Evolutionary conservation across 345 rosid species (phyloP).

Genomic region (Syzygium oleosum): DNA sequence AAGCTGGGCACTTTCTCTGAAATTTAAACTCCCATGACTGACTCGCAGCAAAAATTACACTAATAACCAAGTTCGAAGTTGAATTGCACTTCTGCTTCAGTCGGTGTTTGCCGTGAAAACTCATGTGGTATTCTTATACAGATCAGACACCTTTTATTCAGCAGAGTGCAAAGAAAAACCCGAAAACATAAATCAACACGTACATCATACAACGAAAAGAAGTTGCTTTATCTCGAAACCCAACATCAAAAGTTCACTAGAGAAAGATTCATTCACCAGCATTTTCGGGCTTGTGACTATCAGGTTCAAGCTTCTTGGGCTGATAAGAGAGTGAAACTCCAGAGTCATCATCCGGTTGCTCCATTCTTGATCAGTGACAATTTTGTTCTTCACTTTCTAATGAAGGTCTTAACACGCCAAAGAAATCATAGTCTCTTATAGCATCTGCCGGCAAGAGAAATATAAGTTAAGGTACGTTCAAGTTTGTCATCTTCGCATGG

Average conservation of each 20-base stretch:
- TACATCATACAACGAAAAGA: background rate
- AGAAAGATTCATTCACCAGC: background rate
- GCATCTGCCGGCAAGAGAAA: background rate
- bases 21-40: background rate
- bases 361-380: background rate
- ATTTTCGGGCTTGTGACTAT: background rate
- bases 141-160: background rate
- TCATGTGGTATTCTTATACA: background rate
- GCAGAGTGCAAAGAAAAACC: background rate
- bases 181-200: background rate
- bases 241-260: background rate
- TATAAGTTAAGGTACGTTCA: background rate
- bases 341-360: background rate
- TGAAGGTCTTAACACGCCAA: background rate
- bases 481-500: background rate
- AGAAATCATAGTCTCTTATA: background rate
- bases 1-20: background rate
- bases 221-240: background rate
- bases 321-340: background rate
- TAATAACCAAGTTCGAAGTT: background rate
- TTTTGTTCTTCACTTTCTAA: background rate
- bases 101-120: background rate
- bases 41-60: background rate
- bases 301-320: background rate
- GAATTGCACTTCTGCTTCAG: background rate